phyloP scores from a whole-genome alignment of 2,329 filamentous ascomycete species.

The Claviceps africana region DNA sequence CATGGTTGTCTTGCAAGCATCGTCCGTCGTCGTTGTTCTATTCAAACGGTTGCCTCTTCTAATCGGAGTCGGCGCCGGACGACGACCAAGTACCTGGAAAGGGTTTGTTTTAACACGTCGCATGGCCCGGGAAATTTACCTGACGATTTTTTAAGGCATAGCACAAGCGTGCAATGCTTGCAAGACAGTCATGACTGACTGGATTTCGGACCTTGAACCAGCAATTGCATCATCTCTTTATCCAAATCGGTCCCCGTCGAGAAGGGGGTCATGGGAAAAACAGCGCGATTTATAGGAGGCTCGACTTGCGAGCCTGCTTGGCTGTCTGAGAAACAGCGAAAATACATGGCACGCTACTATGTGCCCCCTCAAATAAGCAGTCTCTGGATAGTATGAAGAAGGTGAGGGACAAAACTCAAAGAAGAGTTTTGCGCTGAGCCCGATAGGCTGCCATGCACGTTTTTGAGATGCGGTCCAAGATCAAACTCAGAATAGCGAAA shows the following conservation, averaged over 20 bases:
- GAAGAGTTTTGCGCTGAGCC: not conserved
- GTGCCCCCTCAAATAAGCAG: not conserved
- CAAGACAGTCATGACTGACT: not conserved
- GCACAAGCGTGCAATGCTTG: not conserved
- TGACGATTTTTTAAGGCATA: not conserved
- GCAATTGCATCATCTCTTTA: not conserved
- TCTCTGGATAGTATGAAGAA: not conserved
- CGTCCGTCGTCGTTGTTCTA: not conserved
- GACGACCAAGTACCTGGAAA: not conserved
- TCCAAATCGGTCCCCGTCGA: not conserved
- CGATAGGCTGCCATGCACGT: not conserved
- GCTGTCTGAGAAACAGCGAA: not conserved
- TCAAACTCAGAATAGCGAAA: not conserved
- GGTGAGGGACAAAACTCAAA: not conserved
- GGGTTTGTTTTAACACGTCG: not conserved
- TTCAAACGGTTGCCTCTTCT: not conserved
- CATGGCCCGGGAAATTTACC: constrained; percentile 1
- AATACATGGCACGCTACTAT: not conserved
- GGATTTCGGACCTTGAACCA: not conserved
- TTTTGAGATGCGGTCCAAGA: constrained; percentile 3
- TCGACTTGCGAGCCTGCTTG: not conserved
- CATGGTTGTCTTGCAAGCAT: constrained; percentile 1
- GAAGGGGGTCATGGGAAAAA: not conserved
- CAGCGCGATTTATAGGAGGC: too few species aligned
- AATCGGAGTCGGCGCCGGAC: not conserved